These are phyloP conservation scores for Globisporangium orthogonon DNA, from an alignment of 352 stramenopile genomes.

Conservation along the genomic window DNA sequence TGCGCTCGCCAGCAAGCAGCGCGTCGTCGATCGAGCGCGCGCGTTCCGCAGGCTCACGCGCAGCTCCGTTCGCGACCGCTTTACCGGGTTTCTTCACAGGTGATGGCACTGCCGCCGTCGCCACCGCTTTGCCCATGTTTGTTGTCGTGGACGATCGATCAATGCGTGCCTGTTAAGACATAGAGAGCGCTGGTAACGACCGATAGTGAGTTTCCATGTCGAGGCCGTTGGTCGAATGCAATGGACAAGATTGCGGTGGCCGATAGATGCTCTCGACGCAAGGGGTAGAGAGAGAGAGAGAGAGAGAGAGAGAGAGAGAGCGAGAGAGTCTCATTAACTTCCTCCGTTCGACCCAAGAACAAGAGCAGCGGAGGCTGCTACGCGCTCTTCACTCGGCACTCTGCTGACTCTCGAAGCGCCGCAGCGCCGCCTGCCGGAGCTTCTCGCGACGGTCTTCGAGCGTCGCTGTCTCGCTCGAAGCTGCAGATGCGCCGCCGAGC, in stretches of 20 bases:
- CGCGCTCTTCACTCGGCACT: background rate
- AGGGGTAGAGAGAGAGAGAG: background rate
- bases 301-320: no score
- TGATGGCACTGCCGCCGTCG: conserved; percentile 8
- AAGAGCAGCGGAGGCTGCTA: no score
- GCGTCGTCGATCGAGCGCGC: conserved; percentile 20
- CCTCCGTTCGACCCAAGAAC: no score
- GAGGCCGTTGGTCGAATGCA: no score
- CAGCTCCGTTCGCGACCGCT: conserved; percentile 4
- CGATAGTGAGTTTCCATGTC: no score
- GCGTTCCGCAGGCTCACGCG: conserved; percentile 4
- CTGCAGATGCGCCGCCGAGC: conserved; percentile 11
- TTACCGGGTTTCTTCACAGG: conserved; percentile 21
- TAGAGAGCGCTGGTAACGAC: no score
- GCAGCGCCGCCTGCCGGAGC: conserved; percentile 51
- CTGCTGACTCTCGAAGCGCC: conserved; percentile 33
- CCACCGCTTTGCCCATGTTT: conserved; percentile 26
- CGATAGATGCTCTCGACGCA: no score
- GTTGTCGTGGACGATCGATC: background rate
- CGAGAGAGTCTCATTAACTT: no score
- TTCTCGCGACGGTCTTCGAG: conserved; percentile 60
- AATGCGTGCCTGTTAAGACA: no score
- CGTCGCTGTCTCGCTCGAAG: conserved; percentile 14
- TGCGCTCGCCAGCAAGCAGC: conserved; percentile 10
- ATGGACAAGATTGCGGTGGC: background rate